Evolutionary conservation across 2,329 filamentous ascomycete genomes (phyloP), one percentile per base, ranked within the genome.

Genomic region (Aspergillus eucalypticola): DNA sequence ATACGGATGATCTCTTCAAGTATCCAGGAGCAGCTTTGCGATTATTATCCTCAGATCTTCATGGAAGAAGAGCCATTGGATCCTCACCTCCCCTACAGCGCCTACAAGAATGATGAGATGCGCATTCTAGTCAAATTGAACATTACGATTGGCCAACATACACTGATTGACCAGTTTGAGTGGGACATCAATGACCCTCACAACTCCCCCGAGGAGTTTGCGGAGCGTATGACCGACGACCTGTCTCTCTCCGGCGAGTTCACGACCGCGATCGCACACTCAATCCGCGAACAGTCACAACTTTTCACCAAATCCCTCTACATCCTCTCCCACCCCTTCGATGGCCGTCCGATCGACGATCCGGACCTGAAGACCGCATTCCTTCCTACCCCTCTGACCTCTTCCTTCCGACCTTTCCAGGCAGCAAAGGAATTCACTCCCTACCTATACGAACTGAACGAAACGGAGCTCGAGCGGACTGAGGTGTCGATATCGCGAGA

Each of bases 61-160:
- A 90, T 94, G 52, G 89, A 96, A 67, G 94, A 98, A 69, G 92
- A 96, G 69, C 87, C 94, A 0, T 82, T 97, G 50, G 94, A 99
- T 70, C 90, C 92, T 1, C 90, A 95, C 71, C 82, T 96, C 11
- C 93, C 94, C 0, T 98, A 98, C 73, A 88, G 85, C 41, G 93
- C 95, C 6, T 96, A 97, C 81, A 98, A 98, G 78, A 96, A 99
- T 73, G 95, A 99, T 73, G 95, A 99, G 79, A 97, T 99, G 94
- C 90, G 95, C 54, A 90, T 99, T 67, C 81, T 96, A 46, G 87
- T 99, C 77, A 98, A 97, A 77, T 83, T 99, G 54, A 97, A 98
- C 77, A 96, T 99, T 71, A 98, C 95, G 6, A 97, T 99, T 71
- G 95, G 94, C 42, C 90, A 91, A 64, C 91, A 96, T 72, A 98